A percentile compares a stretch with the other conserved stretches of the same genome.
These are phyloP conservation scores for Pterula multifida DNA, from an alignment of 1,284 basidiomycete genomes.

Conservation along the genomic window DNA sequence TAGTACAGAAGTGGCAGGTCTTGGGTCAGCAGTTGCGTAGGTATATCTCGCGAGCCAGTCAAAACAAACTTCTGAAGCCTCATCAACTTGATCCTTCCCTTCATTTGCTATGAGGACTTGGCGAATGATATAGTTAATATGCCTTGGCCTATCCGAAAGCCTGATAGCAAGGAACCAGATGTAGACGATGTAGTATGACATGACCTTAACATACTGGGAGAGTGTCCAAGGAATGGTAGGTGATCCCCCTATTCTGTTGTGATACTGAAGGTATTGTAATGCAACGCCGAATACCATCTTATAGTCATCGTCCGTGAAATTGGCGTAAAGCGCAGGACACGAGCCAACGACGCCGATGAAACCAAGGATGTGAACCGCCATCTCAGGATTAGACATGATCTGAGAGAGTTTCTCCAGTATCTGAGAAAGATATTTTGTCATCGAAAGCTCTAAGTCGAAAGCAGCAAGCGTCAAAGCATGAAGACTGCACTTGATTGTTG, in stretches of 20 bases:
- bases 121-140: slow-evolving; percentile 81
- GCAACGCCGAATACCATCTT: slow-evolving; percentile 94
- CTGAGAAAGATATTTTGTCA: slow-evolving; percentile 70
- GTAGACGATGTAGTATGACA: slow-evolving; percentile 91
- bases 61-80: slow-evolving; percentile 92
- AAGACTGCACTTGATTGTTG: slow-evolving; percentile 85
- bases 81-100: slow-evolving; percentile 65
- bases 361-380: slow-evolving; percentile 93
- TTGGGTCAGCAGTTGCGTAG: slow-evolving; percentile 88
- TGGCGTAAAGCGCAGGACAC: slow-evolving; percentile 69
- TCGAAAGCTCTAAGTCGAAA: slow-evolving; percentile 80
- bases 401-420: slow-evolving; percentile 87
- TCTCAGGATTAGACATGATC: slow-evolving; percentile 89
- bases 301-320: slow-evolving; percentile 90
- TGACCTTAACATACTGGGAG: slow-evolving; percentile 89
- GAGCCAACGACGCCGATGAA: slow-evolving; percentile 87
- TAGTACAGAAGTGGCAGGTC: slow-evolving; percentile 74
- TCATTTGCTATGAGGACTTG: slow-evolving; percentile 86
- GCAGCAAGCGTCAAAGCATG: slow-evolving; percentile 84
- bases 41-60: slow-evolving; percentile 96
- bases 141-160: slow-evolving; percentile 72
- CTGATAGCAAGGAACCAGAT: slow-evolving; percentile 91
- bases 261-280: slow-evolving; percentile 88
- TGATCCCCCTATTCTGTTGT: slow-evolving; percentile 59
- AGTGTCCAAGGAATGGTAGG: slow-evolving; percentile 74